These are phyloP conservation scores for Pythium monospermum DNA, from an alignment of 352 stramenopile species.

Conservation along the genomic window DNA sequence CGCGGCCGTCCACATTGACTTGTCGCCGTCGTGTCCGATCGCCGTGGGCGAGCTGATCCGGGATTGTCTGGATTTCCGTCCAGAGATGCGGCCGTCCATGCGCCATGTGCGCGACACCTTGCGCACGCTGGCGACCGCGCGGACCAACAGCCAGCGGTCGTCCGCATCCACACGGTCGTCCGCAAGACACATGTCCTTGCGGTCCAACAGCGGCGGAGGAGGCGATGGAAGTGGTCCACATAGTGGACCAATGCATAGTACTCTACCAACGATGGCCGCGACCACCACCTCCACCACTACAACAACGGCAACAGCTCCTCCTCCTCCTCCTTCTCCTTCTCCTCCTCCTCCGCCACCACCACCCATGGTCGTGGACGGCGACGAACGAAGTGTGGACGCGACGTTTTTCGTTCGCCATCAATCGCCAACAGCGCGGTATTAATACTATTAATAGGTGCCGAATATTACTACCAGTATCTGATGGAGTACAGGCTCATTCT, in stretches of 20 bases:
- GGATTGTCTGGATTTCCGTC: conserved; percentile 6
- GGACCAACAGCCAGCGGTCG: neutral
- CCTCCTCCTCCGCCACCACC: neutral
- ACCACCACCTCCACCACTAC: neutral
- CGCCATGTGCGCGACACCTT: conserved; percentile 5
- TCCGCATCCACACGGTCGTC: neutral
- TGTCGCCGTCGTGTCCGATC: conserved; percentile 8
- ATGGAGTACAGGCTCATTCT: too few species aligned
- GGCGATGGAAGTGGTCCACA: neutral
- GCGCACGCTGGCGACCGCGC: neutral
- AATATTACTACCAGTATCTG: too few species aligned
- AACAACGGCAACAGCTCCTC: neutral
- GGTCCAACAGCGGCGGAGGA: neutral
- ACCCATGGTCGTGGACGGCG: too few species aligned
- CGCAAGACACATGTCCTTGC: neutral
- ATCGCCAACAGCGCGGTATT: too few species aligned
- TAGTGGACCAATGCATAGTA: neutral
- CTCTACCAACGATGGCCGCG: neutral
- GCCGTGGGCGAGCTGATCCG: conserved; percentile 12
- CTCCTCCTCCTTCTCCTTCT: neutral
- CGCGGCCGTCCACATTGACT: neutral
- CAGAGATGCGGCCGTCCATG: conserved; percentile 10
- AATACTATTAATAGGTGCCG: too few species aligned
- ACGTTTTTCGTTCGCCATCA: too few species aligned
- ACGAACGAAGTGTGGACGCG: too few species aligned